These are phyloP conservation scores for Fallopia convolvulus DNA, from an alignment of 148 eudicot genomes.

Conservation along the genomic window DNA sequence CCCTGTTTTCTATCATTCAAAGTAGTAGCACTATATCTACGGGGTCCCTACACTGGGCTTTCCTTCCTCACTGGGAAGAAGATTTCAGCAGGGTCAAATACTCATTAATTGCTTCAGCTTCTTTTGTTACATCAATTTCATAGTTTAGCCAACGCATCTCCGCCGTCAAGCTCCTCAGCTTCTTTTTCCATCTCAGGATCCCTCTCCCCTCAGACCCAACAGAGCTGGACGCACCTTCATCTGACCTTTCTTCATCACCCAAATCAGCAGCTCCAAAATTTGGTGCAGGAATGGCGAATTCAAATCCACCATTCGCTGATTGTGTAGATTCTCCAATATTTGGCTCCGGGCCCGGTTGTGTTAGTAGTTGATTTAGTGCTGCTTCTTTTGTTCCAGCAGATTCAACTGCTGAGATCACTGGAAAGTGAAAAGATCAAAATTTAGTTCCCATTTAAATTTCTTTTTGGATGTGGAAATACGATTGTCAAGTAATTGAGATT, in stretches of 20 bases:
- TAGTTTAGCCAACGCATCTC: slow-evolving; percentile 74
- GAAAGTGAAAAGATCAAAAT: slow-evolving; percentile 3
- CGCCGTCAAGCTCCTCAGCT: slow-evolving; percentile 37
- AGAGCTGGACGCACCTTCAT: slow-evolving; percentile 22
- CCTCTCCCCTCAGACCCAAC: slow-evolving; percentile 28
- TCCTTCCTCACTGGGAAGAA: background rate
- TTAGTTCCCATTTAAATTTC: background rate
- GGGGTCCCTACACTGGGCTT: background rate
- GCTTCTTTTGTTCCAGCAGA: slow-evolving; percentile 30
- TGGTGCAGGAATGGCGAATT: background rate
- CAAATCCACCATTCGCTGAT: background rate
- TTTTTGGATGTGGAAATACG: background rate
- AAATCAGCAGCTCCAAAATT: background rate
- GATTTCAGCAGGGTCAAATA: slow-evolving; percentile 53
- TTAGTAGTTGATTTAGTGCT: slow-evolving; percentile 45
- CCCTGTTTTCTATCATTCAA: no score
- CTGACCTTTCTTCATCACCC: slow-evolving; percentile 18
- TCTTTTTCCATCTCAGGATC: slow-evolving; percentile 81
- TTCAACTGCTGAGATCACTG: slow-evolving; percentile 46
- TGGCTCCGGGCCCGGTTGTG: slow-evolving; percentile 14
- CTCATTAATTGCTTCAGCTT: slow-evolving; percentile 84
- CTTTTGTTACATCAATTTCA: slow-evolving; percentile 80
- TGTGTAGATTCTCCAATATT: slow-evolving; percentile 1
- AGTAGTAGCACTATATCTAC: background rate
- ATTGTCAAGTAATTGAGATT: background rate